Conservation (phyloP, 371 early-diverging fungal genomes). For the Lichtheimia ramosa region DNA sequence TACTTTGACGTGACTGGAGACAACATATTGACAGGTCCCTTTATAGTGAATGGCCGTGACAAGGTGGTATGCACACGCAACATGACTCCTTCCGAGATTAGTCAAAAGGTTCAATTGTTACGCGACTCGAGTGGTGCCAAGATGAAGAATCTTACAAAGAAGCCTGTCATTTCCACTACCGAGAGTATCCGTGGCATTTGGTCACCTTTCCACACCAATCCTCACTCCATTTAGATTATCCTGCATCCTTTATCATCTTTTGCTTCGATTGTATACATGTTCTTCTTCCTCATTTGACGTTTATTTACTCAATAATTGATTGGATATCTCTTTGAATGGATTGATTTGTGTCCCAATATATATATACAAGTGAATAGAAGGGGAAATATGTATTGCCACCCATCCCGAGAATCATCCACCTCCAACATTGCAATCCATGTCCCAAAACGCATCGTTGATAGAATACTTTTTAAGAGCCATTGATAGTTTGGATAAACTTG, state of each 20-base stretch:
- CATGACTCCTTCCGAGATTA: slow-evolving; percentile 60
- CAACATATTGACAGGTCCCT: neutral
- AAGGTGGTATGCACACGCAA: slow-evolving; percentile 76
- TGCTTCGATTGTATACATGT: slow-evolving; percentile 4
- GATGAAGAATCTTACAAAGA: slow-evolving; percentile 64
- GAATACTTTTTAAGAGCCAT: slow-evolving; percentile 11
- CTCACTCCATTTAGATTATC: slow-evolving; percentile 61
- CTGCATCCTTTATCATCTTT: slow-evolving; percentile 4
- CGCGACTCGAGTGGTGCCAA: slow-evolving; percentile 72
- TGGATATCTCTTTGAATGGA: neutral
- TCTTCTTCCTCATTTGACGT: too few relatives aligned
- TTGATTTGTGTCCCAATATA: too few relatives aligned
- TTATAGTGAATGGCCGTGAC: slow-evolving; percentile 69
- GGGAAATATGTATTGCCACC: too few relatives aligned
- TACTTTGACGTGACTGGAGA: neutral
- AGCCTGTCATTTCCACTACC: slow-evolving; percentile 77
- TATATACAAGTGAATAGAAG: too few relatives aligned
- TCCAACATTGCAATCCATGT: too few relatives aligned
- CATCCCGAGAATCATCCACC: too few relatives aligned
- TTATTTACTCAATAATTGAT: too few relatives aligned
- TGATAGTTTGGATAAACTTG: slow-evolving; percentile 63
- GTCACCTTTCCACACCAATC: slow-evolving; percentile 81
- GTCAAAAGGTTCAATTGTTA: slow-evolving; percentile 60
- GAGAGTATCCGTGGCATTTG: slow-evolving; percentile 86
- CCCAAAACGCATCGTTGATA: too few relatives aligned